phyloP scores from a whole-genome alignment of 805 yeast species.

The Candida odintsovae region DNA sequence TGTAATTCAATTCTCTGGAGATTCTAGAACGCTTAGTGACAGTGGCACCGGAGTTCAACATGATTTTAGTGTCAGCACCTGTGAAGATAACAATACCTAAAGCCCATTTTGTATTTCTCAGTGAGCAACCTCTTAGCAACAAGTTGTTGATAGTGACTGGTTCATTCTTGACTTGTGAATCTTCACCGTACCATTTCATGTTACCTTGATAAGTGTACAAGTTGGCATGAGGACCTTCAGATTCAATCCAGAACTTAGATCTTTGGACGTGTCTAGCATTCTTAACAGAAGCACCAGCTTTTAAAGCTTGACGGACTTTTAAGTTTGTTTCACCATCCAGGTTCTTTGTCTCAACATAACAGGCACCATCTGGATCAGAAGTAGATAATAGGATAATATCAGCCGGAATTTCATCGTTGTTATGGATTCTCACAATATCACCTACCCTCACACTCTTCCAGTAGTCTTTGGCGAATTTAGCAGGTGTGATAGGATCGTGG shows the following conservation, averaged over 20 bases:
- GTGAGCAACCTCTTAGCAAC: constrained; percentile 67
- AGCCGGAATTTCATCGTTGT: constrained; percentile 78
- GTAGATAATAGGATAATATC: constrained; percentile 61
- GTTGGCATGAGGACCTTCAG: constrained; percentile 79
- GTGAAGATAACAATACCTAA: constrained; percentile 73
- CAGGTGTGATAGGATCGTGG: constrained; percentile 11
- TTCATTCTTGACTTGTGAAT: constrained; percentile 46
- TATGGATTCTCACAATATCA: constrained; percentile 62
- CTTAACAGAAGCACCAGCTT: constrained; percentile 44
- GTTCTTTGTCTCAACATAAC: constrained; percentile 73
- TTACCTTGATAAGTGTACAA: constrained; percentile 73
- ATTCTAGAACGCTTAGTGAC: constrained; percentile 75
- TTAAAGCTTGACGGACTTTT: constrained; percentile 66
- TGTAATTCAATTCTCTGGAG: constrained; percentile 63
- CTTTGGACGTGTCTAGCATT: constrained; percentile 41
- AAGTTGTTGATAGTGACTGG: constrained; percentile 65
- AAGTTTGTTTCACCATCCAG: constrained; percentile 77
- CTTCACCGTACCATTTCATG: constrained; percentile 33
- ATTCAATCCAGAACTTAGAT: constrained; percentile 56
- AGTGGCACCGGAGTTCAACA: constrained; percentile 75
- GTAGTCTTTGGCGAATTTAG: constrained; percentile 27
- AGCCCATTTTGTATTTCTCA: constrained; percentile 80
- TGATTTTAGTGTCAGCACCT: constrained; percentile 74
- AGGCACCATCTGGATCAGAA: constrained; percentile 60
- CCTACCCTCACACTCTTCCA: constrained; percentile 77